A percentile compares a stretch with the other conserved stretches of the same genome.
phyloP scores from a whole-genome alignment of 1,139 yeast genomes.

The Casaregolazyma suthepensis region DNA sequence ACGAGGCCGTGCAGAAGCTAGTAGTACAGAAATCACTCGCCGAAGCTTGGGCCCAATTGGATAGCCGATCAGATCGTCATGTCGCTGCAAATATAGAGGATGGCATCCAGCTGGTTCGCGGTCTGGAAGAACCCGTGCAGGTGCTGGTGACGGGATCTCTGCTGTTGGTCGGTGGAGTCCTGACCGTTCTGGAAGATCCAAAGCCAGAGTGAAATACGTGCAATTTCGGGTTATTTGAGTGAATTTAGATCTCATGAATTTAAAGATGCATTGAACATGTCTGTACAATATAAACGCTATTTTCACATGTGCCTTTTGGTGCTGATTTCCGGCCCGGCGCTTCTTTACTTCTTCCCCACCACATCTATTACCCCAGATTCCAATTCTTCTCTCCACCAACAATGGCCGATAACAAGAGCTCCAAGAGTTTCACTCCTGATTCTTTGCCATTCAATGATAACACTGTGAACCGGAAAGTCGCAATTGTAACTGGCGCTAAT shows the following conservation, averaged over 20 bases:
- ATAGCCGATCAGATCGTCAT: conserved; percentile 41
- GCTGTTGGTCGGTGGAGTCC: conserved; percentile 88
- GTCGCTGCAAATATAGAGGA: conserved; percentile 74
- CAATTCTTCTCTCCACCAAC: neutral
- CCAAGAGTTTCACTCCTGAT: conserved; percentile 15
- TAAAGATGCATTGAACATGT: neutral
- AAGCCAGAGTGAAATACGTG: neutral
- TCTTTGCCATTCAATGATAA: conserved; percentile 23
- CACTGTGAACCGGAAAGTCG: conserved; percentile 43
- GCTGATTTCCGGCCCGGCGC: neutral
- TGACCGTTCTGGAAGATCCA: conserved; percentile 63
- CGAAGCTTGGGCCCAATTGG: conserved; percentile 55
- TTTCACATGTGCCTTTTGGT: neutral
- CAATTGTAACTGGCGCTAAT: conserved; percentile 73
- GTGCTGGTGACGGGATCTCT: conserved; percentile 93
- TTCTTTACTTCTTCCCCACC: neutral
- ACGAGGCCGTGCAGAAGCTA: conserved; percentile 67
- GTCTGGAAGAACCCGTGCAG: conserved; percentile 42
- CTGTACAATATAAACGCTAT: neutral
- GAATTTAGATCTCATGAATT: neutral
- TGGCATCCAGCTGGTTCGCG: conserved; percentile 50
- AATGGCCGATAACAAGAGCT: neutral
- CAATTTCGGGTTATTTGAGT: neutral
- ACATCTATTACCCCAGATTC: neutral
- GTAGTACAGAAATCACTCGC: conserved; percentile 77